Base-by-base conservation (phyloP, 2,329 filamentous ascomycete species). In the Fusarium vanettenii region DNA sequence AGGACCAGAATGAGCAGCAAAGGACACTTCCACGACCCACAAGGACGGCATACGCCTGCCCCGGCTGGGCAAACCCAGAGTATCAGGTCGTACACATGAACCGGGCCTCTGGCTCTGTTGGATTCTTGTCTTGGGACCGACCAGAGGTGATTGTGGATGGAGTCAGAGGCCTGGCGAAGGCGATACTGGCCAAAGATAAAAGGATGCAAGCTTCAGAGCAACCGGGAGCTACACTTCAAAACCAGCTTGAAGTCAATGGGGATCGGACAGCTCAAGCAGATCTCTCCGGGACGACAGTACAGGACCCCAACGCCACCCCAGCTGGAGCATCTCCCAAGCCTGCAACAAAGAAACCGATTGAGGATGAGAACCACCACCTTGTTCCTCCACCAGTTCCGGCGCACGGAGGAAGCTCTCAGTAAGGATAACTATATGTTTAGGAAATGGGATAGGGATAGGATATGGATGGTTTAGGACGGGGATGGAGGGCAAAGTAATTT, bases 91-190 rank as follows among this genome's bases (percentile, higher is more conserved):
- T 88, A 1, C 80, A 85, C 66, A 79, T 82, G 20, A 82, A 82
- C 59, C 83, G 87, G 33, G 81, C 81, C 0, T 14, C 76, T 6
- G 87, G 86, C 3, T 80, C 79, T 6, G 80, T 86, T 0, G 86
- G 87, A 0, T 79, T 89, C 37, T 73, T 89, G 37, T 84, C 85
- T 13, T 88, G 86, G 85, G 87, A 89, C 67, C 80, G 84, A 18
- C 87, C 87, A 2, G 85, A 87, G 35, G 74, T 87, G 41, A 85
- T 89, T 65, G 74, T 80, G 0, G 74, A 81, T 4, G 88, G 87
- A 0, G 81, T 83, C 4, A 80, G 84, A 37, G 83, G 80, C 5
- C 79, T 89, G 37, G 84, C 85, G 1, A 81, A 81, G 64, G 82
- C 81, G 4, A 76, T 88, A 10, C 33, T 87, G 16, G 79, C 76